These are phyloP conservation scores for Malus hybrid DNA, from an alignment of 331 rosid species.

Conservation along the genomic window DNA sequence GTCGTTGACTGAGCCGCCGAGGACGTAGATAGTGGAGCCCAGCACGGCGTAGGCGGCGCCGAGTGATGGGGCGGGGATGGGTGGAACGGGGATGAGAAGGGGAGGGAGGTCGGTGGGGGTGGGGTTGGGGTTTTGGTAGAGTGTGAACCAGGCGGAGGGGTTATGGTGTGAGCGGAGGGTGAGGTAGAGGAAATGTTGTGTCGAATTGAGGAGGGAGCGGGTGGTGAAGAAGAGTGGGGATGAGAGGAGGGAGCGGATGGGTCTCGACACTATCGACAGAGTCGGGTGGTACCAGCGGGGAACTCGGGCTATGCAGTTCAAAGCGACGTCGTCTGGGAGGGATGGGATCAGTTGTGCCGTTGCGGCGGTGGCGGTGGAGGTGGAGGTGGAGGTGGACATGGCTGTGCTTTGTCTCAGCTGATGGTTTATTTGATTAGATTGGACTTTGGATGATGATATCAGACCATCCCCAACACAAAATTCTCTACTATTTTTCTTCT, in stretches of 20 bases:
- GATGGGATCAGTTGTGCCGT: constrained; percentile 37
- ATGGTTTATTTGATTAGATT: too few species aligned
- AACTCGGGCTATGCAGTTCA: constrained; percentile 60
- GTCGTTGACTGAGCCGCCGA: constrained; percentile 55
- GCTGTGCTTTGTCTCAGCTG: neutral
- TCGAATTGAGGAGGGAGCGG: constrained; percentile 36
- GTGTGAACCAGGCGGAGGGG: constrained; percentile 38
- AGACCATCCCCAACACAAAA: too few species aligned
- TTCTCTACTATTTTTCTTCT: too few species aligned
- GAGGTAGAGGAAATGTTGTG: constrained; percentile 49
- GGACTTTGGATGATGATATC: too few species aligned
- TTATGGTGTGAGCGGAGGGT: constrained; percentile 34
- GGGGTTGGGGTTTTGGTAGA: constrained; percentile 20
- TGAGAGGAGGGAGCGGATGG: constrained; percentile 43
- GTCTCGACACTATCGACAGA: constrained; percentile 44
- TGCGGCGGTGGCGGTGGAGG: neutral
- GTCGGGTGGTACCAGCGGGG: constrained; percentile 44
- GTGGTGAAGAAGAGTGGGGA: constrained; percentile 46
- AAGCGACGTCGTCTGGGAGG: constrained; percentile 68
- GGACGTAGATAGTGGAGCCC: constrained; percentile 44
- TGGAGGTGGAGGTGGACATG: neutral
- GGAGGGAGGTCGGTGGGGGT: neutral
- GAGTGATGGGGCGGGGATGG: constrained; percentile 33
- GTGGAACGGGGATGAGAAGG: constrained; percentile 33
- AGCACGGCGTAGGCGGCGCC: constrained; percentile 59